phyloP scores from a whole-genome alignment of 1,284 basidiomycete species.

The Fomitopsis pinicola region DNA sequence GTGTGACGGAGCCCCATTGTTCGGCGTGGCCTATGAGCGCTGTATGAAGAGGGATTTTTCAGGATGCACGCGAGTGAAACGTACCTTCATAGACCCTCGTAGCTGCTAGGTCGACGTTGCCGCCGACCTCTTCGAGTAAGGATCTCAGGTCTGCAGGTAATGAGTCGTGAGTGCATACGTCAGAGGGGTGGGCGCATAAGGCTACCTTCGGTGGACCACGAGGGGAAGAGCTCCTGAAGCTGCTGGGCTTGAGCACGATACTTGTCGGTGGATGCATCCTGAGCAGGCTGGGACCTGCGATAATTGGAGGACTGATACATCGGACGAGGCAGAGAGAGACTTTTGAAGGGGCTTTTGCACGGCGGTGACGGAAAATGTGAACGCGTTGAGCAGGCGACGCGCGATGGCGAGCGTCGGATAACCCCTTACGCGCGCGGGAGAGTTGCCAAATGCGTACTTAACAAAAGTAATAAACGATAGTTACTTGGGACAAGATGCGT shows the following conservation, averaged over 20 bases:
- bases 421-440: not conserved
- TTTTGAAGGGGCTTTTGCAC: slow-evolving; percentile 9
- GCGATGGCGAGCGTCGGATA: not conserved
- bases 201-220: slow-evolving; percentile 74
- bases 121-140: slow-evolving; percentile 66
- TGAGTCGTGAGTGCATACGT: slow-evolving; percentile 9
- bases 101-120: slow-evolving; percentile 73
- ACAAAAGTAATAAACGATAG: not conserved
- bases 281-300: slow-evolving; percentile 24
- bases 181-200: slow-evolving; percentile 21
- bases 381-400: slow-evolving; percentile 5
- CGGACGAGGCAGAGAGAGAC: slow-evolving; percentile 16
- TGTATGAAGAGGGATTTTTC: not conserved
- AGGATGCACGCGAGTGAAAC: slow-evolving; percentile 6
- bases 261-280: slow-evolving; percentile 31
- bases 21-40: slow-evolving; percentile 59
- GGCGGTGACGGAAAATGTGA: slow-evolving; percentile 10
- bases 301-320: slow-evolving; percentile 34
- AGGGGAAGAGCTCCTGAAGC: slow-evolving; percentile 76
- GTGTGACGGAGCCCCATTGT: slow-evolving; percentile 84
- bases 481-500: not conserved
- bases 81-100: slow-evolving; percentile 80
- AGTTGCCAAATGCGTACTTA: not conserved
- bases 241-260: slow-evolving; percentile 50
- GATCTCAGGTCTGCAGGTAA: slow-evolving; percentile 65